A percentile compares a stretch with the other conserved stretches of the same genome.
Evolutionary conservation across 2,329 filamentous ascomycete species (phyloP).

Genomic region (Coleophoma crateriformis): DNA sequence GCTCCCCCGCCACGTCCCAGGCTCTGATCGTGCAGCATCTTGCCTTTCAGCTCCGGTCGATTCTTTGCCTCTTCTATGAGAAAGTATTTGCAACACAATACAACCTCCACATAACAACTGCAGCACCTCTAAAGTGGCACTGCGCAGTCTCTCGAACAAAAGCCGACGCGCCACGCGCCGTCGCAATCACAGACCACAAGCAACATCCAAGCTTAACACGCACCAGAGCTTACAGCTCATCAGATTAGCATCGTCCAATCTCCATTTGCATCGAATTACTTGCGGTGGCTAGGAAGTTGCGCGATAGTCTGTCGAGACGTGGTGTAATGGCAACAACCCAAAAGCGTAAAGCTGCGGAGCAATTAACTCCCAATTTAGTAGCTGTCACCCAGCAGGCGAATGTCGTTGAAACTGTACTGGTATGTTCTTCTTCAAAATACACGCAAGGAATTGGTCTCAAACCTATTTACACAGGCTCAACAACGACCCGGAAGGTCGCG

Average conservation of each 20-base stretch:
- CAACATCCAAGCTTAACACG: neutral
- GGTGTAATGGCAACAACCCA: constrained; percentile 11
- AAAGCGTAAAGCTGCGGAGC: constrained; percentile 18
- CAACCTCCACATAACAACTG: no score
- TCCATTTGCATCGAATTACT: neutral
- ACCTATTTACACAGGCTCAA: neutral
- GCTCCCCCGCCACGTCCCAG: no score
- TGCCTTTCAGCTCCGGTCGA: no score
- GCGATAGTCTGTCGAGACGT: neutral
- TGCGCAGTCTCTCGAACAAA: no score
- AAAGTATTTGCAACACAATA: no score
- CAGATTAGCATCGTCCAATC: neutral
- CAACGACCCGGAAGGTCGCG: neutral
- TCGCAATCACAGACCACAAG: neutral
- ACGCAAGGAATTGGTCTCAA: neutral
- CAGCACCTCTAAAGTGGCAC: no score
- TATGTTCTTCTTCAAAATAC: neutral
- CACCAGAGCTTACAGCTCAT: neutral
- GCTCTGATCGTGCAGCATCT: no score
- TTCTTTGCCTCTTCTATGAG: no score
- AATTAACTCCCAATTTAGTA: constrained; percentile 13
- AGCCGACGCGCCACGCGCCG: no score
- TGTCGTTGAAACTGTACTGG: neutral
- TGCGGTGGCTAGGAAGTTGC: constrained; percentile 6
- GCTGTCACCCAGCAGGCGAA: constrained; percentile 7